A percentile compares a stretch with the other conserved stretches of the same genome.
Evolutionary conservation across 768 basidiomycete species (phyloP).

Genomic region (Trichaptum fuscoviolaceum): DNA sequence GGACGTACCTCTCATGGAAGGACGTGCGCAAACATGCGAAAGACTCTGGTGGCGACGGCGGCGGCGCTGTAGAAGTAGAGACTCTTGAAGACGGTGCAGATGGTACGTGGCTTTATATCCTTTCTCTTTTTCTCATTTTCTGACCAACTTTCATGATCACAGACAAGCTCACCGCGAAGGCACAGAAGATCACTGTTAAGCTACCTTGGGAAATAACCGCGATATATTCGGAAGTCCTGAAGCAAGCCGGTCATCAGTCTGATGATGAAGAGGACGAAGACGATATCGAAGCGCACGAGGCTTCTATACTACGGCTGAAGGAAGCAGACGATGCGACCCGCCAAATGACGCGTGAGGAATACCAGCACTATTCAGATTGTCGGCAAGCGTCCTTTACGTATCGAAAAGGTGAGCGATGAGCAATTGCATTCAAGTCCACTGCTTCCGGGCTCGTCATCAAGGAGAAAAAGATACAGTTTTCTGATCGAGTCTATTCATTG

Average conservation of each 20-base stretch:
- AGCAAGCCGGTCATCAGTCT: constrained; percentile 70
- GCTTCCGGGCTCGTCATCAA: not conserved
- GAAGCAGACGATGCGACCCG: constrained; percentile 94
- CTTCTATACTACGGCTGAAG: constrained; percentile 85
- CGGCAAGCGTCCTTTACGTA: constrained; percentile 96
- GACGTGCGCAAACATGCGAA: constrained; percentile 95
- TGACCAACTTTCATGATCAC: constrained; percentile 3
- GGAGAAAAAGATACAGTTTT: not conserved
- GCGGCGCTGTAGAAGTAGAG: constrained; percentile 77
- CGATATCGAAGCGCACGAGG: constrained; percentile 92
- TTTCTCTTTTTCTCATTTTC: not conserved
- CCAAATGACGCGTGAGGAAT: constrained; percentile 95
- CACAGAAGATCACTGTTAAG: constrained; percentile 91
- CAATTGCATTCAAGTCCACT: constrained; percentile 4
- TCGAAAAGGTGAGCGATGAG: constrained; percentile 68
- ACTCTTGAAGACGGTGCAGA: constrained; percentile 79
- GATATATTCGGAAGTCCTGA: constrained; percentile 83
- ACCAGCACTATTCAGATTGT: constrained; percentile 95
- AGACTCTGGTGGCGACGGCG: constrained; percentile 79
- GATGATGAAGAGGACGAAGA: constrained; percentile 96
- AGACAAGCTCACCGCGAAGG: constrained; percentile 80
- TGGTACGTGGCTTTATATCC: constrained; percentile 36
- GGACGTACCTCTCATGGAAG: constrained; percentile 95
- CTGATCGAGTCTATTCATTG: not conserved
- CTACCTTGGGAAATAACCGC: constrained; percentile 94